Evolutionary conservation across 2,329 filamentous ascomycete genomes (phyloP).

Genomic region (Claviceps spartinae): DNA sequence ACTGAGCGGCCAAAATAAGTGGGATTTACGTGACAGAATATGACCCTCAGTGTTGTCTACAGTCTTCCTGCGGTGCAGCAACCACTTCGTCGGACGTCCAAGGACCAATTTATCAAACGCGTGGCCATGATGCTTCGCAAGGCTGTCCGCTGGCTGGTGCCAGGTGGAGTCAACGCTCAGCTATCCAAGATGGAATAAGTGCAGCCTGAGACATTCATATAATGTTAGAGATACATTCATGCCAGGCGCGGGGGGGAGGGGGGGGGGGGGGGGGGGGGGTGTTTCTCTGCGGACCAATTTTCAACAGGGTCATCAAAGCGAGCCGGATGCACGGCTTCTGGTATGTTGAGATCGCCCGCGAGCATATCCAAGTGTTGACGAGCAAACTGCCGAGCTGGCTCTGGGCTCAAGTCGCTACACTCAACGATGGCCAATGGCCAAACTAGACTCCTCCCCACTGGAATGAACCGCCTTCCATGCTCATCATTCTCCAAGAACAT

Average conservation of each 20-base stretch:
- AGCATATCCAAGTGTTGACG: conserved; percentile 10
- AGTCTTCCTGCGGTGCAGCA: no score
- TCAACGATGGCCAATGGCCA: conserved; percentile 14
- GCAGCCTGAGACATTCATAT: background rate
- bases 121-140: no score
- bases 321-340: conserved; percentile 7
- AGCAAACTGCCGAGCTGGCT: conserved; percentile 7
- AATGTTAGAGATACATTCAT: background rate
- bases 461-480: conserved; percentile 7
- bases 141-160: no score
- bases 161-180: no score
- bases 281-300: background rate
- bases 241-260: background rate
- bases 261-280: background rate
- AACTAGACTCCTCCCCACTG: conserved; percentile 11
- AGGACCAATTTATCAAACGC: no score
- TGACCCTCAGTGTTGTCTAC: no score
- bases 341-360: conserved; percentile 11
- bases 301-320: background rate
- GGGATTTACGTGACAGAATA: no score
- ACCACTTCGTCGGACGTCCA: no score
- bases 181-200: background rate
- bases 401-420: conserved; percentile 4
- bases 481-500: conserved; percentile 7
- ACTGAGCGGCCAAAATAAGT: no score